Percentiles rank a stretch among this genome's conserved stretches.
phyloP scores from a whole-genome alignment of 345 rosid species.

The Streptanthus diversifolius region DNA sequence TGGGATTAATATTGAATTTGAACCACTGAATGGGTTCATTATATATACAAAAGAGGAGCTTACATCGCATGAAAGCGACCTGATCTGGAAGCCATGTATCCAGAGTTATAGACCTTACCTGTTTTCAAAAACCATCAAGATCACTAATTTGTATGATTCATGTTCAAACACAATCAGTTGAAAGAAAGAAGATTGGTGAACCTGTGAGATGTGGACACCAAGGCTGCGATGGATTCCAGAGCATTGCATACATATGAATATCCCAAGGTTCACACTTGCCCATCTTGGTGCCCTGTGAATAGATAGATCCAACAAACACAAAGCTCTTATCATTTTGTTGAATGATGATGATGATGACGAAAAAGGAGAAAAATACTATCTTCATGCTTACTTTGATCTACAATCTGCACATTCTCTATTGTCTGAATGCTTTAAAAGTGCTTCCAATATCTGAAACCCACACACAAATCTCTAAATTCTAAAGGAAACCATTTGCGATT shows the following conservation, averaged over 20 bases:
- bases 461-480: background rate
- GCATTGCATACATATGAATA: constrained; percentile 96
- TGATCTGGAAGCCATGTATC: constrained; percentile 99
- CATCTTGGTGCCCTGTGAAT: constrained; percentile 78
- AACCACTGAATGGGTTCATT: background rate
- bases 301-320: constrained; percentile 22
- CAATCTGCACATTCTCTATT: constrained; percentile 98
- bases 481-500: background rate
- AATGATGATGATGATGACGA: background rate
- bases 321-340: background rate
- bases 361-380: background rate
- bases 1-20: background rate
- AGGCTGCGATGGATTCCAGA: constrained; percentile 92
- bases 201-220: constrained; percentile 97
- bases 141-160: background rate
- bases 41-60: constrained; percentile 24
- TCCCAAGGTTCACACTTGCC: constrained; percentile 97
- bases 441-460: constrained; percentile 66
- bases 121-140: constrained; percentile 7
- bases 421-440: constrained; percentile 75
- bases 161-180: background rate
- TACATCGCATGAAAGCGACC: constrained; percentile 76
- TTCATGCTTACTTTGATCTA: constrained; percentile 66
- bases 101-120: constrained; percentile 91
- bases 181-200: background rate